Evolutionary conservation across 2,329 filamentous ascomycete genomes (phyloP), one percentile per base, ranked within the genome.

Genomic region (Keithomyces neogunnii): DNA sequence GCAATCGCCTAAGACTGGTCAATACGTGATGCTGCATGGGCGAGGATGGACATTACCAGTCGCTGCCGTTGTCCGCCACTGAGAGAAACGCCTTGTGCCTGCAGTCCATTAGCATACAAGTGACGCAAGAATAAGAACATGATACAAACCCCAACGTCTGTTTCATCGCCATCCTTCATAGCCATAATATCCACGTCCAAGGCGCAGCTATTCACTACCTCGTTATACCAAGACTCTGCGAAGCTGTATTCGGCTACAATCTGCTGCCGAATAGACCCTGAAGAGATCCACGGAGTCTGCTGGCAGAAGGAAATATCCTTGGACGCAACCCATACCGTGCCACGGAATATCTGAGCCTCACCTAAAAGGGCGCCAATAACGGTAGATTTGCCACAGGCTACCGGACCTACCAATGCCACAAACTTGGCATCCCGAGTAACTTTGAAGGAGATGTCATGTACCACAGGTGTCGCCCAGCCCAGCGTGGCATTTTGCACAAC

Each of bases 61-160:
- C 19, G 19, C 11, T 35, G 33, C 33, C 11, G 61, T 53, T 75
- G 72, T 0, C 73, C 73, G 1, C 73, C 73, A 9, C 68, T 71
- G 0, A 74, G 53, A 19, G 65, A 67, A n/a, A 73, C 66, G 0
- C 71, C 71, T 19, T 67, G 66, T 19, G 19, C 19, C 19, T 19
- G 19, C 19, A 19, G 19, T 19, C 19, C 19, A 19, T 19, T 19
- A 19, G 19, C 19, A 19, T 19, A 19, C 1, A 19, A 19, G 19
- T 19, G 19, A 19, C 19, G 19, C 1, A 19, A 19, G 19, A 19
- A 19, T 1, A 19, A 19, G 19, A 19, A 19, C 19, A 19, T 19
- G 19, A 1, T 19, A 19, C 19, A 1, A 45, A 64, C 69, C 4
- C 73, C 73, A 44, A 75, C 58, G 4, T 62, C 61, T 0, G 70